These are phyloP conservation scores for Neurospora discreta DNA, from an alignment of 495 filamentous ascomycete genomes.

Conservation along the genomic window DNA sequence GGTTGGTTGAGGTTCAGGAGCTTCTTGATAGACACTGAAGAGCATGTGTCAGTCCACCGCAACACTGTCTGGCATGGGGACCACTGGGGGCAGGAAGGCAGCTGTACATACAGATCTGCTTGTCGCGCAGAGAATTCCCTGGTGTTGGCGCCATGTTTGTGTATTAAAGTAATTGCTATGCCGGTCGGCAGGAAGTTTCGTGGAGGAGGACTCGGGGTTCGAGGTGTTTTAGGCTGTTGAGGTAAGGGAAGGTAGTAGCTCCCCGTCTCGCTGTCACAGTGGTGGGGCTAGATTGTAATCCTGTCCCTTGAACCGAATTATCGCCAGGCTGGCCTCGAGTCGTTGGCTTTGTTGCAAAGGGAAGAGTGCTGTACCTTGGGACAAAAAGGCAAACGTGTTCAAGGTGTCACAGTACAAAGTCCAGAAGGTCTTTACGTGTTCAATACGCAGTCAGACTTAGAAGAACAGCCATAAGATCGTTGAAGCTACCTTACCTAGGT, in stretches of 20 bases:
- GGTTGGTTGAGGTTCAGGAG: slow-evolving; percentile 90
- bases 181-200: neutral
- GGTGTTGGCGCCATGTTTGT: slow-evolving; percentile 30
- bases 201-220: neutral
- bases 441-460: neutral
- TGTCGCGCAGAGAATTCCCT: slow-evolving; percentile 76
- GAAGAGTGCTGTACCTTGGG: neutral
- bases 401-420: neutral
- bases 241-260: neutral
- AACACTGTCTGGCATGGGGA: neutral
- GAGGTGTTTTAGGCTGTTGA: neutral
- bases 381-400: neutral
- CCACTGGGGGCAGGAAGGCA: slow-evolving; percentile 26
- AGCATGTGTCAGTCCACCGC: slow-evolving; percentile 8
- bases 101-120: slow-evolving; percentile 68
- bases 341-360: neutral
- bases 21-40: slow-evolving; percentile 80
- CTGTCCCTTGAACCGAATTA: neutral
- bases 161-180: neutral
- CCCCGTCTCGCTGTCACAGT: neutral
- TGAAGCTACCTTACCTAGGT: neutral
- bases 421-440: neutral
- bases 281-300: neutral
- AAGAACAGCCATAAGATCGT: neutral
- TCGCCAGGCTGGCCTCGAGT: neutral